Base-by-base conservation (phyloP, 1,284 basidiomycete genomes). In the Anthracocystis panici-leucophaei region DNA sequence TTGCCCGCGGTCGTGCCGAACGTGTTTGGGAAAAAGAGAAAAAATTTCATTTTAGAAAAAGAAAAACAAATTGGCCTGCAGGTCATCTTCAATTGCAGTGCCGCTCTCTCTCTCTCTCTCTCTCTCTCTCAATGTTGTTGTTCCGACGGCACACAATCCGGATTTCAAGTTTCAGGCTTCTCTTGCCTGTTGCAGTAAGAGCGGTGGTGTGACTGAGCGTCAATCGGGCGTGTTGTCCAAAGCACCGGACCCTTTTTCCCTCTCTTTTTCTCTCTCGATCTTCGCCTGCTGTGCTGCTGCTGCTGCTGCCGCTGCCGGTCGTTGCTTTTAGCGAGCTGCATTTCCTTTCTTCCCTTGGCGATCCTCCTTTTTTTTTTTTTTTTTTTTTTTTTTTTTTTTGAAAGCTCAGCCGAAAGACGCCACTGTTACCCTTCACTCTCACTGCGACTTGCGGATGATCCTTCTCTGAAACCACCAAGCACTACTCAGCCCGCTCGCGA, bases 361-460 rank as follows among this genome's bases (percentile, higher is more conserved):
- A 45, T 12, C 35, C 35, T 38, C 4, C 14, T 38, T 38, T 38
- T 6, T 38, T 33, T 33, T 2, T 12, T 2, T 16, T 38, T 38
- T 38, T n/a, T n/a, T 14, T 38, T 38, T 38, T 38, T 6, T 38
- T 33, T 33, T 2, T 12, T 2, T 16, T 38, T 38, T 38, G 14
- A 2, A 45, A 46, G 20, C 29, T 31, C 48, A 49, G 48, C 48
- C 48, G 29, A 49, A 16, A 16, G 12, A 21, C 44, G 44, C 44
- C 44, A 27, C 44, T 27, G 27, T 46, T 46, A 49, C 48, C 48
- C 48, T 49, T 49, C 27, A 33, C 48, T 29, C 48, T 31, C 48
- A 18, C 48, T 38, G 11, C 14, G 14, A 38, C 14, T 38, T 38
- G 35, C 35, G 35, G 35, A 38, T 38, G 35, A 38, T 38, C 35